A percentile compares a stretch with the other conserved stretches of the same genome.
Evolutionary conservation across 352 stramenopile species (phyloP).

Genomic region (Phytopythium litorale): DNA sequence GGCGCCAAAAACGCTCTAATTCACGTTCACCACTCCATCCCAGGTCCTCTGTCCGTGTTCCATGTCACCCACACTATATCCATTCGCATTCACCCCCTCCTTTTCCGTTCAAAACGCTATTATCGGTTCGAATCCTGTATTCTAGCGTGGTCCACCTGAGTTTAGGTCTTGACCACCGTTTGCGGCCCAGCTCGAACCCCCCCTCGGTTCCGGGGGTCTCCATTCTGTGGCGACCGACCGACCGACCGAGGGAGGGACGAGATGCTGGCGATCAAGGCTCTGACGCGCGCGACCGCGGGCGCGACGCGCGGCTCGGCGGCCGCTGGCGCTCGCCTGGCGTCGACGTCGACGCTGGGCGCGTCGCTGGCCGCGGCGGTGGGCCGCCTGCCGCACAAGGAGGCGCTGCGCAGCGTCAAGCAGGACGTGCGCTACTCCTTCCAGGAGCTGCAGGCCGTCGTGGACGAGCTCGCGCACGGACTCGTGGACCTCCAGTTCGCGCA

Average conservation of each 20-base stretch:
- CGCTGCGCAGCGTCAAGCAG: slow-evolving; percentile 77
- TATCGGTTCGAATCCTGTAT: not conserved
- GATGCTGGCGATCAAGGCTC: slow-evolving; percentile 66
- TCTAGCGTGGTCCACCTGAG: not conserved
- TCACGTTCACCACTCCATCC: not conserved
- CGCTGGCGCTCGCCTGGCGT: slow-evolving; percentile 37
- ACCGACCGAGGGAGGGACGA: slow-evolving; percentile 1
- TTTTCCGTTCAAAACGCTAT: not conserved
- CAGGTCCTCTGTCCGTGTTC: not conserved
- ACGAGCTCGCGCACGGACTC: slow-evolving; percentile 79
- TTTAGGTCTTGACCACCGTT: not conserved
- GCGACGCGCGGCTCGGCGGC: slow-evolving; percentile 17
- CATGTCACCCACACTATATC: not conserved
- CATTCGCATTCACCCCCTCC: not conserved
- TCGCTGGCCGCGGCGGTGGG: slow-evolving; percentile 71
- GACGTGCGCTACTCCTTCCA: slow-evolving; percentile 85
- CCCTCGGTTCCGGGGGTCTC: slow-evolving; percentile 16
- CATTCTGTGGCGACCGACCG: slow-evolving; percentile 1
- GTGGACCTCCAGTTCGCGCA: slow-evolving; percentile 64
- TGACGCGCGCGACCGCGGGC: slow-evolving; percentile 25
- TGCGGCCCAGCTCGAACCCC: not conserved
- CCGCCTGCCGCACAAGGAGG: slow-evolving; percentile 83
- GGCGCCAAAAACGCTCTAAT: slow-evolving; percentile 11
- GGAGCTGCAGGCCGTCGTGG: slow-evolving; percentile 69
- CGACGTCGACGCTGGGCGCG: slow-evolving; percentile 43